Evolutionary conservation across 2,329 filamentous ascomycete genomes (phyloP), one percentile per base, ranked within the genome.

Genomic region (Pseudophaeomoniella oleicola): DNA sequence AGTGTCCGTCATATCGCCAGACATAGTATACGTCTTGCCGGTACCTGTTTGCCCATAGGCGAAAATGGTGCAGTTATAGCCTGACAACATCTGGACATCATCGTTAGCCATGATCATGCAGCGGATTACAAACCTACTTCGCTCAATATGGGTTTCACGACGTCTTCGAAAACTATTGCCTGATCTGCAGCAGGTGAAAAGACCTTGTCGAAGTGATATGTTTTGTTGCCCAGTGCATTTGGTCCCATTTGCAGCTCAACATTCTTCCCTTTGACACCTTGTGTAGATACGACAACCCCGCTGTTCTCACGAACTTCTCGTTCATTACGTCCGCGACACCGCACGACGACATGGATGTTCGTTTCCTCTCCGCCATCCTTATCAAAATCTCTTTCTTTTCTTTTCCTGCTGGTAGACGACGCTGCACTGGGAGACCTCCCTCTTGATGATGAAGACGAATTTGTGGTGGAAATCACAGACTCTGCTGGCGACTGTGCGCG

Each of bases 11-110:
- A 98, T 94, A 57, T 98, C 88, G 38, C 90, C 90, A 1, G 88
- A 94, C 90, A 98, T 98, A 16, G 90, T 98, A 59, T 98, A 98
- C 11, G 90, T 98, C 59, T 98, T 98, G 49, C 90, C 90, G 0
- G 90, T 98, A 32, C 90, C 90, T 0, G 90, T 98, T 57, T 98
- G 90, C 16, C 90, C 90, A 56, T 98, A 98, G 19, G 90, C 90
- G 50, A 98, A 98, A 41, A 98, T 94, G 4, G 90, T 98, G 62
- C 90, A 98, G 57, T 98, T 98, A 63, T 84, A 96, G 36, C 90
- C 90, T 16, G 78, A 72, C 30, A 98, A 71, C 69, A 96, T 94
- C 85, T 27, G n/a, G n/a, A n/a, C n/a, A n/a, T n/a, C n/a, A n/a
- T n/a, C n/a, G n/a, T n/a, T n/a, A n/a, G n/a, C 93, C 47, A 2